These are phyloP conservation scores for Cutaneotrichosporon dermatis DNA, from an alignment of 1,284 basidiomycete genomes.

Conservation along the genomic window DNA sequence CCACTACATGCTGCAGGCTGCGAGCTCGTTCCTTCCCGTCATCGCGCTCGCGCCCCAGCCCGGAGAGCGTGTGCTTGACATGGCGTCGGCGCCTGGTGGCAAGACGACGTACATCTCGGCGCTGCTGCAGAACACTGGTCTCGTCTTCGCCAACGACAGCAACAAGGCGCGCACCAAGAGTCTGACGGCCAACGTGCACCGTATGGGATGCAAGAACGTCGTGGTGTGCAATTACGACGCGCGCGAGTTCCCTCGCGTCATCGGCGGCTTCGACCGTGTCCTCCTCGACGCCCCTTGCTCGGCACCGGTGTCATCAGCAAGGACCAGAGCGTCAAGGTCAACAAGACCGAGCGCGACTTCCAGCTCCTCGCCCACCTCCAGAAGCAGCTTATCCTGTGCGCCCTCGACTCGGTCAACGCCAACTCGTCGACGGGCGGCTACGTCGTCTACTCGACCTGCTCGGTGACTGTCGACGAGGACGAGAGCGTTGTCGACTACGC, in stretches of 20 bases:
- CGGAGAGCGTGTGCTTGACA: slow-evolving; percentile 90
- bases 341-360: slow-evolving; percentile 96
- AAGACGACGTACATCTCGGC: slow-evolving; percentile 97
- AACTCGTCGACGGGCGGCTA: slow-evolving; percentile 88
- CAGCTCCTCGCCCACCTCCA: slow-evolving; percentile 90
- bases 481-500: slow-evolving; percentile 98
- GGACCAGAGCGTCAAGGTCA: slow-evolving; percentile 94
- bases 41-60: slow-evolving; percentile 92
- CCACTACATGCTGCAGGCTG: slow-evolving; percentile 99
- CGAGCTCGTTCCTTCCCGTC: slow-evolving; percentile 97
- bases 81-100: slow-evolving; percentile 97
- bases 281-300: slow-evolving; percentile 93
- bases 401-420: slow-evolving; percentile 90
- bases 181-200: slow-evolving; percentile 92
- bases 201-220: slow-evolving; percentile 97
- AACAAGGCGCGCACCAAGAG: slow-evolving; percentile 95
- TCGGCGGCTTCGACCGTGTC: slow-evolving; percentile 96
- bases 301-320: slow-evolving; percentile 99
- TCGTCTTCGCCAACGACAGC: slow-evolving; percentile 96
- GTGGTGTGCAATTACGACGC: slow-evolving; percentile 97
- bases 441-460: slow-evolving; percentile 97
- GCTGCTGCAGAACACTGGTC: slow-evolving; percentile 93
- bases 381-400: slow-evolving; percentile 97
- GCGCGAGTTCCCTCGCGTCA: slow-evolving; percentile 97
- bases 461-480: slow-evolving; percentile 96